These are phyloP conservation scores for Neonectria coccinea DNA, from an alignment of 2,329 filamentous ascomycete genomes.

Conservation along the genomic window DNA sequence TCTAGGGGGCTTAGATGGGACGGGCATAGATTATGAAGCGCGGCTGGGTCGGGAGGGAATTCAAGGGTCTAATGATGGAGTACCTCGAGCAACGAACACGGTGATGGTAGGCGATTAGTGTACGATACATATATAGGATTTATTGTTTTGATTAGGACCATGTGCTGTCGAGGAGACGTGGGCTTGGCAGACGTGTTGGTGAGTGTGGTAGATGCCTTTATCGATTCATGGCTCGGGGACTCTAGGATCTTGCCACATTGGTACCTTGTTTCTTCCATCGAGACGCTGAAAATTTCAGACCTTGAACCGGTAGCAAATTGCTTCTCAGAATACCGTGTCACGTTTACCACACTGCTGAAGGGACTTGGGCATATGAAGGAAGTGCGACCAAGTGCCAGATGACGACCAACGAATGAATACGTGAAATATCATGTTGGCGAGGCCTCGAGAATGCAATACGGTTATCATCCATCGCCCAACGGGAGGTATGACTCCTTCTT, in stretches of 20 bases:
- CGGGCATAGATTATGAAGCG: conserved; percentile 24
- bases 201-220: not conserved
- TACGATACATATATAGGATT: conserved; percentile 17
- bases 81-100: conserved; percentile 7
- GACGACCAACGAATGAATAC: no score
- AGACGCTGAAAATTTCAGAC: not conserved
- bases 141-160: conserved; percentile 10
- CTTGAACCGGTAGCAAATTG: no score
- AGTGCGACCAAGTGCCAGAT: no score
- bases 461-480: no score
- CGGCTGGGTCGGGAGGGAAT: conserved; percentile 11
- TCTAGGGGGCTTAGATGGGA: conserved; percentile 25
- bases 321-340: no score
- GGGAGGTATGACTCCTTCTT: no score
- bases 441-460: no score
- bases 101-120: conserved; percentile 12
- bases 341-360: no score
- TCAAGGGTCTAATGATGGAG: conserved; percentile 15
- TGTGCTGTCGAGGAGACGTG: not conserved
- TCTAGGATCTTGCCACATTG: not conserved
- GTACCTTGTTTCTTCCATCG: not conserved
- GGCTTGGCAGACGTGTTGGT: not conserved
- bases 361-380: no score
- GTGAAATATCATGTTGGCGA: no score
- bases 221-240: not conserved